A percentile compares a stretch with the other conserved stretches of the same genome.
Evolutionary conservation across 2,329 filamentous ascomycete genomes (phyloP).

Genomic region (Diplodia corticola): DNA sequence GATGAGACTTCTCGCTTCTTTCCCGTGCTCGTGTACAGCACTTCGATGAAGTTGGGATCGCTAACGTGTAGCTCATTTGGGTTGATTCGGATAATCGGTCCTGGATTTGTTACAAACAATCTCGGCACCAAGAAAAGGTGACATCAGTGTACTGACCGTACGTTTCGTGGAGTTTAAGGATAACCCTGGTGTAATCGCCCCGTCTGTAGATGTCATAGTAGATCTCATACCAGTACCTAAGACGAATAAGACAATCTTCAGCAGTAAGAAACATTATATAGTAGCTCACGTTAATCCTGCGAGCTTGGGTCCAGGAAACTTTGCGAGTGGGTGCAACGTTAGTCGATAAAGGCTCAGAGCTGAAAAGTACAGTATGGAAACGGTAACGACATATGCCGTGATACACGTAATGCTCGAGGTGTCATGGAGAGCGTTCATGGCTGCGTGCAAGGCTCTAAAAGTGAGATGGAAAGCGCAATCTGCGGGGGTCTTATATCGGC

Average conservation of each 20-base stretch:
- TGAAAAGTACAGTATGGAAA: not conserved
- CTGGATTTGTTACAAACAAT: conserved; percentile 25
- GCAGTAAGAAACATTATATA: no score
- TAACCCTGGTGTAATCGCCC: not conserved
- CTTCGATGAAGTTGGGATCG: conserved; percentile 42
- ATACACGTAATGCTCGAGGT: not conserved
- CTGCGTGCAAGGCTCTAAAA: not conserved
- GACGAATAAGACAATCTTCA: not conserved
- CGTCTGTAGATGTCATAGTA: not conserved
- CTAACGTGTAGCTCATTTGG: conserved; percentile 46
- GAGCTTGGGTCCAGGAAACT: not conserved
- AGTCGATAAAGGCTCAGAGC: not conserved
- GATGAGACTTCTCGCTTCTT: conserved; percentile 25
- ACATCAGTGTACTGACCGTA: not conserved
- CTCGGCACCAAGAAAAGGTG: not conserved
- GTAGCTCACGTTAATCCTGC: not conserved
- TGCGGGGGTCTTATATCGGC: no score
- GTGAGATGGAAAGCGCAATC: no score
- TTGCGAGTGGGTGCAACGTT: not conserved
- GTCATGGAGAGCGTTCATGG: not conserved
- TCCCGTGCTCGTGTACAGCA: conserved; percentile 30
- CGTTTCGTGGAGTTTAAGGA: not conserved
- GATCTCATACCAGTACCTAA: not conserved
- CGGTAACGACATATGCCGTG: not conserved
- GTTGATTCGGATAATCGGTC: conserved; percentile 46